Conservation (phyloP, 2,329 filamentous ascomycete genomes). For the Venturiaceae sp. region DNA sequence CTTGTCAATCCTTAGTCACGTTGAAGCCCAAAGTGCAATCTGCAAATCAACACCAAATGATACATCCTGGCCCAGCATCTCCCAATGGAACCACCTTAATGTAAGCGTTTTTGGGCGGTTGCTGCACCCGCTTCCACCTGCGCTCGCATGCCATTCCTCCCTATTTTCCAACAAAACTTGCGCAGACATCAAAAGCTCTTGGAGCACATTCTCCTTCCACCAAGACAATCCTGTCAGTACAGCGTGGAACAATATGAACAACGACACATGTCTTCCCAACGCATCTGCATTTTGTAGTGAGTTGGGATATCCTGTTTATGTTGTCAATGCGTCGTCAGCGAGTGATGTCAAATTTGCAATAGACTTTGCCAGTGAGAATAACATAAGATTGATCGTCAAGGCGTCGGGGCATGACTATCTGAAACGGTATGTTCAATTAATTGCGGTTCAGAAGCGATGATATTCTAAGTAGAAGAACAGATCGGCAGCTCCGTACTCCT, state of each 20-base stretch:
- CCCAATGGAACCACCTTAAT: neutral
- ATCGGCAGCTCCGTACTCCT: neutral
- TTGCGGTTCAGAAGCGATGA: conserved; percentile 7
- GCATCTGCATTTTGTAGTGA: neutral
- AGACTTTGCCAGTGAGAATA: conserved; percentile 1
- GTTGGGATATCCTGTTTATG: conserved; percentile 26
- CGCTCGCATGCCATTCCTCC: neutral
- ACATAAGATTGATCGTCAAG: conserved; percentile 6
- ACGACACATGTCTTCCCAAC: conserved; percentile 5
- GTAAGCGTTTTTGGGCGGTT: neutral
- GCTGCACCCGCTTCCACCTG: neutral
- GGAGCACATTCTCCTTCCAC: too few relatives aligned
- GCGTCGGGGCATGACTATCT: conserved; percentile 6
- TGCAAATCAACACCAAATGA: too few relatives aligned
- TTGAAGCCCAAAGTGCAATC: too few relatives aligned
- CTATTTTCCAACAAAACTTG: neutral
- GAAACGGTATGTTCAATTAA: neutral
- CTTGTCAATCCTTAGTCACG: too few relatives aligned
- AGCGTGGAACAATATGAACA: conserved; percentile 3
- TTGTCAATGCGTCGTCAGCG: conserved; percentile 16
- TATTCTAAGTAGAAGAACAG: conserved; percentile 4
- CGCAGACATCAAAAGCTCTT: neutral
- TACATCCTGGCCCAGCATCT: conserved; percentile 5
- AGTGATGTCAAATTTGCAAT: neutral
- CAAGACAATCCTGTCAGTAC: neutral